Base-by-base conservation (phyloP, 78 protist genomes). In the Pigoraptor vietnamica region DNA sequence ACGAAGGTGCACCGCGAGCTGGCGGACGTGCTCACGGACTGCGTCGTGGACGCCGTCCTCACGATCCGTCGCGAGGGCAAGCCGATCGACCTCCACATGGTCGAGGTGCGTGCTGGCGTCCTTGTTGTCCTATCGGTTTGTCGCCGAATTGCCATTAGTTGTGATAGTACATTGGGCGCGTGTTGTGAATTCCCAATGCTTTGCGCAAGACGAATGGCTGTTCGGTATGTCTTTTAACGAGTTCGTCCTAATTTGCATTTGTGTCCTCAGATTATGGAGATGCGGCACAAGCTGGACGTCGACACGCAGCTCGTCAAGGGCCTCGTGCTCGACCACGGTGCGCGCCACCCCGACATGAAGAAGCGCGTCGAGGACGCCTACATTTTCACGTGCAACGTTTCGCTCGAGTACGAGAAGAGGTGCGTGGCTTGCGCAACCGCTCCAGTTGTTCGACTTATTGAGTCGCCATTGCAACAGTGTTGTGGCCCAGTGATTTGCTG, bases 271-370 rank as follows among this genome's bases (percentile, higher is more conserved):
- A 97, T 96, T 36, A 98, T 98, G 99, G 92, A 92, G 40, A 99
- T 99, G 99, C 93, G 91, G 89, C 99, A 99, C 96, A 91, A 95
- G 90, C 10, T 92, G 0, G 98, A 94, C 33, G 92, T 94, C 39
- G 98, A 97, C 82, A 94, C 98, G 10, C 40, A 39, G 24, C 95
- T 99, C 24, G 93, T 99, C 90, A 34, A 93, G 81, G 99, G 99
- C 67, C 95, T 99, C 2, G 99, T 99, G 25, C 92, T 99, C 14
- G 99, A 99, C 91, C 99, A 99, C 94, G 99, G 99, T 24, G 94
- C 98, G 0, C 95, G 99, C 32, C 99, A 99, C 90, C 99, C 99
- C 39, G 99, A 97, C 95, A 99, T 99, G 99, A 98, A 98, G 79
- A 96, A 94, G 94, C 34, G 38, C 39, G 81, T 95, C 2, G 93